A percentile compares a stretch with the other conserved stretches of the same genome.
These are phyloP conservation scores for Nemania serpens DNA, from an alignment of 2,329 filamentous ascomycete genomes.

Conservation along the genomic window DNA sequence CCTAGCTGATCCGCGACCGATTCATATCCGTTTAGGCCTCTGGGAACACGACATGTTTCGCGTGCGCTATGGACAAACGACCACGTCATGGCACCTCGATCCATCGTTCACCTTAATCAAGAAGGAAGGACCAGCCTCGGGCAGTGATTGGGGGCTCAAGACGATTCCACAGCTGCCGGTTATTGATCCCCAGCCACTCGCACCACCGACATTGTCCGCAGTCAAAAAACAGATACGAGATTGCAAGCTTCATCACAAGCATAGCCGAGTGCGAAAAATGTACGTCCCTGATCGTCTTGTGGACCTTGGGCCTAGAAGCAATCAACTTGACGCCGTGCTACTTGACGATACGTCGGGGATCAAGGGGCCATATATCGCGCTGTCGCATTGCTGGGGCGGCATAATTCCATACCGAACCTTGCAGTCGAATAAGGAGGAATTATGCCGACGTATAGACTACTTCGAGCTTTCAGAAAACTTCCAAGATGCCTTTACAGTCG, in stretches of 20 bases:
- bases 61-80: constrained; percentile 11
- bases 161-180: constrained; percentile 9
- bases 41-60: constrained; percentile 8
- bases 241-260: constrained; percentile 7
- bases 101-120: constrained; percentile 5
- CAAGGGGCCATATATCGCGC: neutral
- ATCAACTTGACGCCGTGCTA: neutral
- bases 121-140: neutral
- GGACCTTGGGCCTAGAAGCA: neutral
- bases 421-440: constrained; percentile 8
- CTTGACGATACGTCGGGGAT: constrained; percentile 3
- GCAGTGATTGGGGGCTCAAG: neutral
- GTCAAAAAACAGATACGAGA: constrained; percentile 12
- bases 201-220: neutral
- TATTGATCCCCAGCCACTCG: constrained; percentile 1
- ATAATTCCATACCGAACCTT: constrained; percentile 15
- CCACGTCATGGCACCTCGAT: constrained; percentile 10
- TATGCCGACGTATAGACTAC: constrained; percentile 12
- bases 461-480: constrained; percentile 11
- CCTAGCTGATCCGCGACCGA: constrained; percentile 11
- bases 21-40: constrained; percentile 5
- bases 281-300: constrained; percentile 15
- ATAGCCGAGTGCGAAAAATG: neutral
- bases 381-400: constrained; percentile 15
- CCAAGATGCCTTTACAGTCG: constrained; percentile 16